phyloP scores from a whole-genome alignment of 441 rosid species.

The Arabidopsis lyrata region DNA sequence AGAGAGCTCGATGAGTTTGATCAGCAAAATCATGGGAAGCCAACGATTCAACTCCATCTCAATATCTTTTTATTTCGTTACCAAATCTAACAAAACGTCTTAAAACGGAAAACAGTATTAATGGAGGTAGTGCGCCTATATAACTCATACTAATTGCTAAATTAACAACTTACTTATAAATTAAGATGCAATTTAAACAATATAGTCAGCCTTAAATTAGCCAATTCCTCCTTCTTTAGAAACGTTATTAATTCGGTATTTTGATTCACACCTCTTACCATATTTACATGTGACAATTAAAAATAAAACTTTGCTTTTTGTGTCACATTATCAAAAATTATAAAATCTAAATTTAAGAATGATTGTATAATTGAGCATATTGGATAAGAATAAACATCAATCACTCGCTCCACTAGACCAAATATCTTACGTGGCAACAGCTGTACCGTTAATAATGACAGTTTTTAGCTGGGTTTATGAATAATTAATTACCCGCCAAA shows the following conservation, averaged over 20 bases:
- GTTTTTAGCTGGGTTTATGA: constrained; percentile 36
- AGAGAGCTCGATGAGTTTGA: constrained; percentile 86
- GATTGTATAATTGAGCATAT: constrained; percentile 20
- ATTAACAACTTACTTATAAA: not conserved
- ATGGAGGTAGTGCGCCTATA: not conserved
- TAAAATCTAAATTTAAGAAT: constrained; percentile 12
- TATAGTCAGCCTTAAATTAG: constrained; percentile 8
- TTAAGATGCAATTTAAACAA: constrained; percentile 3
- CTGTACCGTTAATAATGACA: constrained; percentile 44
- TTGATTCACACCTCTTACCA: not conserved
- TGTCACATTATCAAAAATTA: not conserved
- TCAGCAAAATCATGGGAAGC: constrained; percentile 82
- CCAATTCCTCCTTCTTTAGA: not conserved
- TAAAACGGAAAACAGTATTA: not conserved
- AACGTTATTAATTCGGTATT: constrained; percentile 27
- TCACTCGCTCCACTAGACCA: constrained; percentile 34
- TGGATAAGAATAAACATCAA: constrained; percentile 42
- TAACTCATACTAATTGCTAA: not conserved
- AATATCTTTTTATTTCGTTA: not conserved
- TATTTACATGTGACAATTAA: not conserved
- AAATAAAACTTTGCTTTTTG: not conserved
- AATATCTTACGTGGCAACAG: constrained; percentile 57
- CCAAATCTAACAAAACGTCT: not conserved
- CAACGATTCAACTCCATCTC: not conserved
- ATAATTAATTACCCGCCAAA: constrained; percentile 58